Percentiles rank a stretch among this genome's conserved stretches.
Conservation (phyloP, 805 yeast species). For the Tetrapisispora taiwanensis region DNA sequence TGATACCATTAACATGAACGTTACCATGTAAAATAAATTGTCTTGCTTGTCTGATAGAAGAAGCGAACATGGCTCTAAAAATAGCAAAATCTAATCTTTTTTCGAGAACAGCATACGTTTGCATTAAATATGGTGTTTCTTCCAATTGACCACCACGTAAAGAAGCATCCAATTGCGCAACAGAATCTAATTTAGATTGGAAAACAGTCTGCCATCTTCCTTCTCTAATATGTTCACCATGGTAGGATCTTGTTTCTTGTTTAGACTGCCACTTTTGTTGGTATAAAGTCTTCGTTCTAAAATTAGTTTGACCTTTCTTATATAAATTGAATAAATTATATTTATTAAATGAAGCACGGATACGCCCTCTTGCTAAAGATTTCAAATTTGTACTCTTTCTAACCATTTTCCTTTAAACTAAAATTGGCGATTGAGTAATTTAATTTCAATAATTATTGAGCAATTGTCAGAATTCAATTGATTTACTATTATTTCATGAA, state of each 20-base stretch:
- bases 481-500: too few species aligned
- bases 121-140: conserved; percentile 75
- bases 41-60: conserved; percentile 88
- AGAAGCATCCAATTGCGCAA: conserved; percentile 80
- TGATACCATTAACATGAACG: conserved; percentile 78
- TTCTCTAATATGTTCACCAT: conserved; percentile 89
- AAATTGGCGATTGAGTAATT: too few species aligned
- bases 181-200: conserved; percentile 62
- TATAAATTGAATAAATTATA: conserved; percentile 80
- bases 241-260: conserved; percentile 87
- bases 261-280: conserved; percentile 91
- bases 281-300: conserved; percentile 58
- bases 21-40: conserved; percentile 72
- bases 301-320: conserved; percentile 52
- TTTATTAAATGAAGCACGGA: conserved; percentile 88
- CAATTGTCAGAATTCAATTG: too few species aligned
- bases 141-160: conserved; percentile 37
- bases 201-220: conserved; percentile 66
- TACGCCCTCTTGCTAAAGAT: conserved; percentile 55
- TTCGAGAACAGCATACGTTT: conserved; percentile 81
- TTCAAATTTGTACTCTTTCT: conserved; percentile 48
- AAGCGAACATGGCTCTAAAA: conserved; percentile 87
- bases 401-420: conserved; percentile 42
- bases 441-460: too few species aligned
- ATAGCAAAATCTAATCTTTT: conserved; percentile 82